These are phyloP conservation scores for Marsdenia floribunda DNA, from an alignment of 257 asterid genomes.

Conservation along the genomic window DNA sequence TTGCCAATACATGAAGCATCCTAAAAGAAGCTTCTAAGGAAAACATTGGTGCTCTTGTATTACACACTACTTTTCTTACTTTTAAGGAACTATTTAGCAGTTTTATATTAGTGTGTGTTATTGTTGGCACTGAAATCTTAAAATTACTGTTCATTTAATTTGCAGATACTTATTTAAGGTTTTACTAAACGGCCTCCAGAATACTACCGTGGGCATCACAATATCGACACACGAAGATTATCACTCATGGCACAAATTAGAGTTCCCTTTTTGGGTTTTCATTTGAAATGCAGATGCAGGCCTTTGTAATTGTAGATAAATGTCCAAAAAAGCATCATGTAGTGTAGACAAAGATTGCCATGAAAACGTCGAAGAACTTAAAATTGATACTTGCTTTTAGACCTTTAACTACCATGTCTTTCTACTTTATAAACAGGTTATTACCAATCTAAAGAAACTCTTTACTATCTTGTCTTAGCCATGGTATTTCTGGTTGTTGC, in stretches of 20 bases:
- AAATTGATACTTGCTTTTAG: no score
- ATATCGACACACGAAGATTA: neutral
- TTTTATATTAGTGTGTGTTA: neutral
- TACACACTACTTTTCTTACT: neutral
- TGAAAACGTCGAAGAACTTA: neutral
- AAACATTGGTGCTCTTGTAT: neutral
- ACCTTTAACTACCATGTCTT: no score
- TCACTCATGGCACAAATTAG: neutral
- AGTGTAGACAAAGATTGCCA: neutral
- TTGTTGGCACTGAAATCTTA: neutral
- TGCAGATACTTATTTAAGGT: slow-evolving; percentile 12
- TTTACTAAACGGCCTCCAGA: neutral
- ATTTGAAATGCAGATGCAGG: neutral
- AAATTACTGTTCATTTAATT: neutral
- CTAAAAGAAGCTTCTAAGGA: neutral
- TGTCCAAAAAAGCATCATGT: slow-evolving; percentile 5
- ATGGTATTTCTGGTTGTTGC: no score
- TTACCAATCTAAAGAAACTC: no score
- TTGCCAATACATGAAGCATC: neutral
- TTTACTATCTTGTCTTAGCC: no score
- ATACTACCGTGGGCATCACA: slow-evolving; percentile 2
- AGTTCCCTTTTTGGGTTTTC: neutral
- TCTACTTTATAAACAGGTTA: no score
- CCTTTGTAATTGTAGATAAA: slow-evolving; percentile 3
- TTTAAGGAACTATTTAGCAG: neutral